These are phyloP conservation scores for Zizania palustris DNA, from an alignment of 202 grass and related monocot genomes.

Conservation along the genomic window DNA sequence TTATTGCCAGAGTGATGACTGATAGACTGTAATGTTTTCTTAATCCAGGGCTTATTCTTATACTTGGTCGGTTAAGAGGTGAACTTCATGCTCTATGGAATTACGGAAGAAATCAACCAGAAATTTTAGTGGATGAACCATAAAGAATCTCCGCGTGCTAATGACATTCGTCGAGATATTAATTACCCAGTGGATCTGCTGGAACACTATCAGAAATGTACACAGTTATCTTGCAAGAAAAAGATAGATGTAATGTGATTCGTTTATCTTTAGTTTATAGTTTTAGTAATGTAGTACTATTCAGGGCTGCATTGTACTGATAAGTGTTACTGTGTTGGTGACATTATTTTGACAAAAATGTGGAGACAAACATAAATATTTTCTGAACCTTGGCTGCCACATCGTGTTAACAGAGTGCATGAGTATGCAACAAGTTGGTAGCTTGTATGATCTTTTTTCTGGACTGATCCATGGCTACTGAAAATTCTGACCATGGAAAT, in stretches of 20 bases:
- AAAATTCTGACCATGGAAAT: too few species aligned
- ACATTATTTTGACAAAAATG: background rate
- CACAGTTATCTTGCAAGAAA: background rate
- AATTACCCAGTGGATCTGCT: background rate
- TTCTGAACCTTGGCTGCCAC: too few species aligned
- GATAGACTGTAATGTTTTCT: background rate
- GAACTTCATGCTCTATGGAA: slow-evolving; percentile 86
- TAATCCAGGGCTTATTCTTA: slow-evolving; percentile 63
- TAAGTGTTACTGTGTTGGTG: background rate
- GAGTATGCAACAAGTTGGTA: too few species aligned
- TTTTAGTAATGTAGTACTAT: background rate
- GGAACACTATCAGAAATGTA: background rate
- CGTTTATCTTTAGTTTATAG: background rate
- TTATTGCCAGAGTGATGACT: slow-evolving; percentile 6
- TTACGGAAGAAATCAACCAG: slow-evolving; percentile 57
- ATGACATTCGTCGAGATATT: slow-evolving; percentile 8
- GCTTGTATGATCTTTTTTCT: too few species aligned
- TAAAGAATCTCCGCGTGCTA: slow-evolving; percentile 25
- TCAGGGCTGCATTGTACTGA: background rate
- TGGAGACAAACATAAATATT: background rate
- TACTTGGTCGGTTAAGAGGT: slow-evolving; percentile 82
- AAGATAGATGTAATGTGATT: background rate
- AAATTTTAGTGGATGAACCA: slow-evolving; percentile 44
- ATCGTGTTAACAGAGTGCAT: too few species aligned
- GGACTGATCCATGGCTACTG: too few species aligned